Conservation (phyloP, 192 early-diverging fungal species). For the Endogone sp. region DNA sequence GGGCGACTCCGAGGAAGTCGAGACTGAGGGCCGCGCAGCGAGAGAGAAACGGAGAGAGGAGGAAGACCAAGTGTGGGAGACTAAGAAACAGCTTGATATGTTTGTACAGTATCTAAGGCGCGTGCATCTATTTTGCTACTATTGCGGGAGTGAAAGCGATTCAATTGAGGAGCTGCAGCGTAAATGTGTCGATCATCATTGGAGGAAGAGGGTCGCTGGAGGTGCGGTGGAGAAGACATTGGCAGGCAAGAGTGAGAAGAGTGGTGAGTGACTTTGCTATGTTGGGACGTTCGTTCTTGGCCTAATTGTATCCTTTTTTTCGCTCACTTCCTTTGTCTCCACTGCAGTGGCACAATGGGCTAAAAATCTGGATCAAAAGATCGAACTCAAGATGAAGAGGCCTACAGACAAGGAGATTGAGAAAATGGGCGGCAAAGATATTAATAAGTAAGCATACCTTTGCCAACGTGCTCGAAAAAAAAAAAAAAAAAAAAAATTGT, state of each 20-base stretch:
- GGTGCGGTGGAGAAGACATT: background rate
- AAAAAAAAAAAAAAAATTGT: too few relatives aligned
- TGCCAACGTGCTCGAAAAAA: too few relatives aligned
- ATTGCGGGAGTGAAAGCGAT: slow-evolving; percentile 82
- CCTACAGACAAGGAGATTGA: slow-evolving; percentile 39
- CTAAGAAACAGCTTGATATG: slow-evolving; percentile 63
- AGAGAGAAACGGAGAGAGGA: slow-evolving; percentile 7
- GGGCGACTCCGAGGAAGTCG: slow-evolving; percentile 1
- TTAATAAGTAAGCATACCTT: slow-evolving; percentile 34
- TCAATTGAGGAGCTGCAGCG: slow-evolving; percentile 82
- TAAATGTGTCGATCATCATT: slow-evolving; percentile 44
- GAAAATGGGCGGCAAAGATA: slow-evolving; percentile 45
- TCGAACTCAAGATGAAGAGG: slow-evolving; percentile 38
- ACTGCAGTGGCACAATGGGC: slow-evolving; percentile 42
- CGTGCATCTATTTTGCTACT: slow-evolving; percentile 95
- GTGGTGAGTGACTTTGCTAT: slow-evolving; percentile 10
- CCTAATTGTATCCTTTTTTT: background rate
- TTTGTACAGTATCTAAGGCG: slow-evolving; percentile 81
- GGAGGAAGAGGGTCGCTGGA: slow-evolving; percentile 4
- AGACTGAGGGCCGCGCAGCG: slow-evolving; percentile 19
- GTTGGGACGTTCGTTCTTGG: too few relatives aligned
- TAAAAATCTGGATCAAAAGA: slow-evolving; percentile 52
- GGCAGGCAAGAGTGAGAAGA: slow-evolving; percentile 6
- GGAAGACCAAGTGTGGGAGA: slow-evolving; percentile 10
- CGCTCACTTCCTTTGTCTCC: background rate